Percentiles rank a stretch among this genome's conserved stretches.
Conservation (phyloP, 805 yeast species). For the Candida lessepsii region DNA sequence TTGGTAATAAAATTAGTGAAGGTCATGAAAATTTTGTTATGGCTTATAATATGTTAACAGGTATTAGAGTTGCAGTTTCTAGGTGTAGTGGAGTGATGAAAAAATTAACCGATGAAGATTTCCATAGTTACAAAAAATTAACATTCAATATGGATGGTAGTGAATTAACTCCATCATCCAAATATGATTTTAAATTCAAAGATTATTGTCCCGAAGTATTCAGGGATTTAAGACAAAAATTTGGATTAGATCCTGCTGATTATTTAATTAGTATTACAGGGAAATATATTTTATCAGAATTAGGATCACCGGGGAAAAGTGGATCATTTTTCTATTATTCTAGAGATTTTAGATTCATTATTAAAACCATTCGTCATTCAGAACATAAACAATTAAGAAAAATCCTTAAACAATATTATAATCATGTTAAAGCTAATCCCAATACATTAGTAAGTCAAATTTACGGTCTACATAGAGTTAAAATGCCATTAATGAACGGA, state of each 20-base stretch:
- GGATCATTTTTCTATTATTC: constrained; percentile 96
- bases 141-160: constrained; percentile 87
- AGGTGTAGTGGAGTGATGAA: constrained; percentile 84
- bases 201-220: constrained; percentile 96
- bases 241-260: constrained; percentile 94
- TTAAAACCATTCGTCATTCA: constrained; percentile 90
- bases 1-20: constrained; percentile 82
- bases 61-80: constrained; percentile 92
- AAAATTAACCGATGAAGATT: constrained; percentile 69
- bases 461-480: constrained; percentile 91
- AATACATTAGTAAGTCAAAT: constrained; percentile 91
- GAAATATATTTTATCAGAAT: constrained; percentile 84
- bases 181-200: constrained; percentile 93
- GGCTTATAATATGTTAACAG: constrained; percentile 97
- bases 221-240: constrained; percentile 72
- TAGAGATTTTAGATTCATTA: constrained; percentile 88
- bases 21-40: constrained; percentile 91
- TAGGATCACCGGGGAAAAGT: constrained; percentile 95
- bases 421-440: constrained; percentile 80
- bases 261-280: constrained; percentile 90
- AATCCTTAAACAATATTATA: constrained; percentile 71
- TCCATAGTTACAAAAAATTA: constrained; percentile 68
- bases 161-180: constrained; percentile 88
- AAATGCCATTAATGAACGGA: constrained; percentile 70
- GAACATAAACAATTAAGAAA: constrained; percentile 83